Base-by-base conservation (phyloP, 441 rosid genomes). In the Brassica hybrid region DNA sequence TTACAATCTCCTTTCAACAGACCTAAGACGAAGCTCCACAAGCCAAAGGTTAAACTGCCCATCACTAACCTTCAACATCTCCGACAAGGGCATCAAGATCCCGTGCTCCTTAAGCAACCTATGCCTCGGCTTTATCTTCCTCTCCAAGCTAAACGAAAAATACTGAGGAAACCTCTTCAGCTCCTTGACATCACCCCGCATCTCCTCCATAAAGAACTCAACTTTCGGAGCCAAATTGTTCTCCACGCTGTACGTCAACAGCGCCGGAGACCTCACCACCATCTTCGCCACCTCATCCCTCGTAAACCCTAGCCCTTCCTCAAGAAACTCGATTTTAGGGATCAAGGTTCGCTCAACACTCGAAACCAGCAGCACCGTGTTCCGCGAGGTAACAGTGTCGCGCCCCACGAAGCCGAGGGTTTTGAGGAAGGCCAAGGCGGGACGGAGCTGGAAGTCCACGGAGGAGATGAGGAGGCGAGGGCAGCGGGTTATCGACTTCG, bases 101-200 rank as follows among this genome's bases (percentile, higher is more conserved):
- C 93, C 90, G 73, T 77, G 84, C 83, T 86, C 84, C 27, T 76
- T 84, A 81, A 93, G 75, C 88, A 85, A 81, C 65, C 83, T 80
- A 82, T 90, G 90, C 69, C 99, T 86, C 0, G 97, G 98, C 83
- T 83, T 90, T 50, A 95, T 95, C 88, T 87, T 95, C 81, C 84
- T 76, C 77, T 93, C 98, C 77, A 95, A 86, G 81, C 99, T 95
- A 83, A 89, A 95, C 0, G 94, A 90, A 73, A 95, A 93, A 43
- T 84, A 95, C 86, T 90, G 97, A 25, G 99, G 98, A 74, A 92
- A 94, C 65, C 78, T 78, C 81, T 86, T 87, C 18, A 94, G 36
- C 76, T 92, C 99, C 78, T 13, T 71, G 60, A 91, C 72, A 32
- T 90, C 84, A 3, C 94, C 90, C 57, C 83, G 69, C 93, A 94